Percentiles rank a stretch among this genome's conserved stretches.
phyloP scores from a whole-genome alignment of 139 green algal genomes.

The Micromonas pusilla region DNA sequence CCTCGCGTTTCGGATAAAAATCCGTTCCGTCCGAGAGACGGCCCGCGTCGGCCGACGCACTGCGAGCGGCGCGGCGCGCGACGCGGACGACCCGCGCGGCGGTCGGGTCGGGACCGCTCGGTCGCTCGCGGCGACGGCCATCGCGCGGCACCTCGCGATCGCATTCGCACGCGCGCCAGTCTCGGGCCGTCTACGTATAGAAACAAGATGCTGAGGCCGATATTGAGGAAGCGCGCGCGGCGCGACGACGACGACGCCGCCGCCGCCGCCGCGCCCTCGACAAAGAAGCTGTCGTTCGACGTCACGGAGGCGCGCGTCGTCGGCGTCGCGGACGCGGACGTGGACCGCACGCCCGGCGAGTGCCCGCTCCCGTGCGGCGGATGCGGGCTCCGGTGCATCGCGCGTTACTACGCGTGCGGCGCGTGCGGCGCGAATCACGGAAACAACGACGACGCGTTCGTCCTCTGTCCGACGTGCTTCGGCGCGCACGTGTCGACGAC shows the following conservation, averaged over 20 bases:
- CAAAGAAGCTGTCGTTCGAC: constrained; percentile 66
- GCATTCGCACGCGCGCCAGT: neutral
- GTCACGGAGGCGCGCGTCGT: constrained; percentile 50
- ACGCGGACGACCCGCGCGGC: neutral
- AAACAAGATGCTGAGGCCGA: neutral
- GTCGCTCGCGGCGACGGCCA: neutral
- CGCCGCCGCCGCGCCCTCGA: constrained; percentile 46
- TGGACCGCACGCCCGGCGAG: constrained; percentile 4
- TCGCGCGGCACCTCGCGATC: neutral
- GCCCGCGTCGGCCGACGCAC: too few relatives aligned
- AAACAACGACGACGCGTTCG: neutral
- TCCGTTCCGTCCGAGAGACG: too few relatives aligned
- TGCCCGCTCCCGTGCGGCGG: neutral
- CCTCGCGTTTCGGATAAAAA: too few relatives aligned
- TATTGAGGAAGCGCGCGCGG: neutral
- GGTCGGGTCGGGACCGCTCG: neutral
- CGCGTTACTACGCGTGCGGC: neutral
- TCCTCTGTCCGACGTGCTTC: constrained; percentile 8
- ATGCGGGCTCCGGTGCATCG: neutral
- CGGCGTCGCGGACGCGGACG: constrained; percentile 5
- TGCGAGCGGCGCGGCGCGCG: too few relatives aligned
- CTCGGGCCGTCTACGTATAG: neutral
- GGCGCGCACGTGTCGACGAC: constrained; percentile 8
- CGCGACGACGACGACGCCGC: constrained; percentile 33
- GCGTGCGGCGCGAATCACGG: constrained; percentile 30